A percentile compares a stretch with the other conserved stretches of the same genome.
These are phyloP conservation scores for Meyerozyma elateridarum DNA, from an alignment of 1,139 yeast species.

Conservation along the genomic window DNA sequence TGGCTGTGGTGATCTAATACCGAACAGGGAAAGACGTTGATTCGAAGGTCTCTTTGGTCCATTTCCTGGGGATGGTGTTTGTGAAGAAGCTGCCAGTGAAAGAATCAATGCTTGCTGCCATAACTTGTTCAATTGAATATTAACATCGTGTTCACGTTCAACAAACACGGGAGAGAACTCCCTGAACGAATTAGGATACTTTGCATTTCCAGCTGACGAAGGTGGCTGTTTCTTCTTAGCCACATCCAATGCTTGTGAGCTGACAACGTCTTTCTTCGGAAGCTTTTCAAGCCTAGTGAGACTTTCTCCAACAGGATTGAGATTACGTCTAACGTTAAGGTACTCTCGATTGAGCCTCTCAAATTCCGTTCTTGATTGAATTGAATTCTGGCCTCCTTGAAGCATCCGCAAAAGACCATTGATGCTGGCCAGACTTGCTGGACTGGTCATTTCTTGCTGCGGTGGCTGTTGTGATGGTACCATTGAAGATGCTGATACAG, in stretches of 20 bases:
- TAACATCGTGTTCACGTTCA: constrained; percentile 30
- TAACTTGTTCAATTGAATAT: constrained; percentile 22
- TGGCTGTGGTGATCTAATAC: constrained; percentile 24
- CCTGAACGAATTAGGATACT: constrained; percentile 32
- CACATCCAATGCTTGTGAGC: constrained; percentile 12
- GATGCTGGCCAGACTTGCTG: constrained; percentile 18
- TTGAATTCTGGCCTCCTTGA: constrained; percentile 41
- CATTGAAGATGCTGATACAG: constrained; percentile 5
- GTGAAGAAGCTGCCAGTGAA: constrained; percentile 12
- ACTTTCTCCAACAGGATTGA: constrained; percentile 65
- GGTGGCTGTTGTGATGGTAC: background rate
- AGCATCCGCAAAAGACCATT: constrained; percentile 31
- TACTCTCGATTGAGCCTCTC: constrained; percentile 75
- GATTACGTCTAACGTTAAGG: constrained; percentile 61
- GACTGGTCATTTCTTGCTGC: constrained; percentile 6
- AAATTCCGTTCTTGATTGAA: constrained; percentile 67
- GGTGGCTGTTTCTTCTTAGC: constrained; percentile 12
- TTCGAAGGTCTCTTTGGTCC: constrained; percentile 6
- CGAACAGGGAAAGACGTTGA: constrained; percentile 4
- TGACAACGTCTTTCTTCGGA: constrained; percentile 3
- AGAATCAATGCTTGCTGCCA: constrained; percentile 42
- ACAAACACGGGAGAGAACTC: constrained; percentile 32
- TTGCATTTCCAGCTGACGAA: constrained; percentile 14
- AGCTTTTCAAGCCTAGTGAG: constrained; percentile 40
- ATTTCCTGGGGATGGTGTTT: constrained; percentile 9